Evolutionary conservation across 352 stramenopile species (phyloP), one percentile per base, ranked within the genome.

Genomic region (Globisporangium heterothallicum): DNA sequence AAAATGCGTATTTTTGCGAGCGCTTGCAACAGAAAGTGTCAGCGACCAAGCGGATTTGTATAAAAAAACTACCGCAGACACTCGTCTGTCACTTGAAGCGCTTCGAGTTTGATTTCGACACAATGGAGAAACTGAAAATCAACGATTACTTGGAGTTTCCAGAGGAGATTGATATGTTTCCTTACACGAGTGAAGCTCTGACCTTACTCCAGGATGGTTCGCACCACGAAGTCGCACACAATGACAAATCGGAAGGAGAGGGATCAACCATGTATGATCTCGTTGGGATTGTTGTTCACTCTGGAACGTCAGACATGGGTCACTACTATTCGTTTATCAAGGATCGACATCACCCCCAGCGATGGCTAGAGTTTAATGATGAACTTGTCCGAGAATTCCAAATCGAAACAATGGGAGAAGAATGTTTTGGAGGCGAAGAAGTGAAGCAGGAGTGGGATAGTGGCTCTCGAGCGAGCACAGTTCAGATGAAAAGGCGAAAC

Each of bases 321-420:
- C 93, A 98, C 72, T 98, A 98, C 59, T 98, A 98, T 61, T 96
- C 81, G 19, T 97, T 95, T 66, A 88, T 97, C 41, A 84, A 89
- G 25, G 86, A 97, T 40, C 69, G 84, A 29, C 40, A 64, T 7
- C 48, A 59, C 26, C 58, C 24, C 16, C 46, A 63, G n/a, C 43
- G 55, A 13, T 98, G 92, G 92, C 72, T 95, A 8, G 86, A 97
- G 53, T 97, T 97, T 63, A 98, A 98, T 59, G 92, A 98, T 61
- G 80, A 92, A 41, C 60, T 79, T 18, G 88, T 98, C 1, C 72
- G 76, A 16, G 59, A 72, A 0, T 97, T 97, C 47, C 70, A 97
- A 34, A 51, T 72, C 0, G 58, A 75, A 2, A 77, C 78, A 16
- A 78, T 98, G 49, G 66, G 55, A 3, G 75, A 79, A 5, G 85